Conservation (phyloP, 805 yeast species). For the Grigorovia transvaalensis region DNA sequence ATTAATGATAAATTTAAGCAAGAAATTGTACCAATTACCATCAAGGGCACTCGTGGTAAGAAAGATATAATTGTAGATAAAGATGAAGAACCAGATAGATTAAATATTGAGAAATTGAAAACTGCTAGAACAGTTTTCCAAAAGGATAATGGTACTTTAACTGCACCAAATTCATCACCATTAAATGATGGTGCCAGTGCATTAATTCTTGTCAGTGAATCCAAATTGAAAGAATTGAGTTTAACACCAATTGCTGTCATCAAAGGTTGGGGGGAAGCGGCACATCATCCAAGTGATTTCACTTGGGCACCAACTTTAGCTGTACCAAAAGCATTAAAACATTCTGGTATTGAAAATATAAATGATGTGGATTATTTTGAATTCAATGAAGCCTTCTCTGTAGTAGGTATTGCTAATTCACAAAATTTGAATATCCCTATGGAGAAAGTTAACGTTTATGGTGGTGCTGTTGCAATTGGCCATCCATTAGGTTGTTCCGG, state of each 20-base stretch:
- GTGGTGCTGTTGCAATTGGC: slow-evolving; percentile 94
- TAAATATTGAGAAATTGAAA: slow-evolving; percentile 66
- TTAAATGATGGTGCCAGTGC: slow-evolving; percentile 99
- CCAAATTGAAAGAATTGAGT: slow-evolving; percentile 73
- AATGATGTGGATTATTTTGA: slow-evolving; percentile 82
- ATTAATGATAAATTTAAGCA: slow-evolving; percentile 66
- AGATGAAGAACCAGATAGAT: slow-evolving; percentile 78
- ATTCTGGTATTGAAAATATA: slow-evolving; percentile 50
- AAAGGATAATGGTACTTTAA: slow-evolving; percentile 88
- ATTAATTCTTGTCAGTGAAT: slow-evolving; percentile 73
- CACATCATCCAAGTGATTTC: slow-evolving; percentile 87
- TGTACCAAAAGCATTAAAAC: slow-evolving; percentile 89
- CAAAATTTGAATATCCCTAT: slow-evolving; percentile 47
- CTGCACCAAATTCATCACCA: slow-evolving; percentile 95
- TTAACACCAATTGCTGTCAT: slow-evolving; percentile 84
- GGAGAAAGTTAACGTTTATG: slow-evolving; percentile 73
- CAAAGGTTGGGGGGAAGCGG: slow-evolving; percentile 97
- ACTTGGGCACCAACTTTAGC: slow-evolving; percentile 94
- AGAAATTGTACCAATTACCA: slow-evolving; percentile 81
- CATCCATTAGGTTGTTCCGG: slow-evolving; percentile 97
- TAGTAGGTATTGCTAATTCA: slow-evolving; percentile 86
- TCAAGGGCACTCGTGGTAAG: slow-evolving; percentile 86
- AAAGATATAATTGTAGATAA: slow-evolving; percentile 59
- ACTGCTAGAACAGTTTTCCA: slow-evolving; percentile 91
- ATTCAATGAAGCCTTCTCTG: slow-evolving; percentile 96